Conservation (phyloP, 805 yeast species). For the Wickerhamomyces canadensis region DNA sequence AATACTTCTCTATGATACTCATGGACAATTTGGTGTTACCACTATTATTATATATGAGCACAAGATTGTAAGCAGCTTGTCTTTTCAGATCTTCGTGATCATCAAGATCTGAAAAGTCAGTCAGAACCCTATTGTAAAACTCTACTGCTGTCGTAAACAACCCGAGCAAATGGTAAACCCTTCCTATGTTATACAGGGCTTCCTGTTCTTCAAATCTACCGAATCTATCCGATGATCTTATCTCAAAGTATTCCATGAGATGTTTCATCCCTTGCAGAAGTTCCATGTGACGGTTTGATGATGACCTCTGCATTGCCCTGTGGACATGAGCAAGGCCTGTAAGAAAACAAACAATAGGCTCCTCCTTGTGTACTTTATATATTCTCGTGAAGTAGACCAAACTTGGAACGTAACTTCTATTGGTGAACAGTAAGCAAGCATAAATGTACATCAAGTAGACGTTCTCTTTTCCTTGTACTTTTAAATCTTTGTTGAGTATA, state of each 20-base stretch:
- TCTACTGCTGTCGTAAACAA: slow-evolving; percentile 65
- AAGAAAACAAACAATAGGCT: slow-evolving; percentile 72
- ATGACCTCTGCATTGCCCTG: slow-evolving; percentile 85
- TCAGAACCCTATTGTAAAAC: slow-evolving; percentile 67
- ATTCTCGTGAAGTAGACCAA: slow-evolving; percentile 72
- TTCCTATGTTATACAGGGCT: slow-evolving; percentile 74
- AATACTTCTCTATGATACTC: slow-evolving; percentile 56
- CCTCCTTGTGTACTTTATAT: slow-evolving; percentile 59
- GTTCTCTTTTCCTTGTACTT: slow-evolving; percentile 39
- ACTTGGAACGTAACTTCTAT: slow-evolving; percentile 78
- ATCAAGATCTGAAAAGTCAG: slow-evolving; percentile 31
- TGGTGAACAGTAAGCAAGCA: slow-evolving; percentile 73
- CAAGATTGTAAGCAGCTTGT: slow-evolving; percentile 85
- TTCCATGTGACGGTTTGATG: slow-evolving; percentile 81
- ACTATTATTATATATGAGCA: slow-evolving; percentile 66
- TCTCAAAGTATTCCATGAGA: slow-evolving; percentile 61
- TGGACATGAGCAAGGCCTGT: slow-evolving; percentile 81
- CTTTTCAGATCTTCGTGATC: slow-evolving; percentile 53
- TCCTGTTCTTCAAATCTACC: slow-evolving; percentile 58
- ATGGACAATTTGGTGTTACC: slow-evolving; percentile 68
- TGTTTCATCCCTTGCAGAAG: slow-evolving; percentile 82
- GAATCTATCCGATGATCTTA: slow-evolving; percentile 35
- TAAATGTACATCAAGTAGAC: slow-evolving; percentile 76
- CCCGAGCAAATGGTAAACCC: slow-evolving; percentile 81
- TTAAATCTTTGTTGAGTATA: slow-evolving; percentile 47